Percentiles rank a stretch among this genome's conserved stretches.
phyloP scores from a whole-genome alignment of 345 rosid species.

The Populus ilicifolia region DNA sequence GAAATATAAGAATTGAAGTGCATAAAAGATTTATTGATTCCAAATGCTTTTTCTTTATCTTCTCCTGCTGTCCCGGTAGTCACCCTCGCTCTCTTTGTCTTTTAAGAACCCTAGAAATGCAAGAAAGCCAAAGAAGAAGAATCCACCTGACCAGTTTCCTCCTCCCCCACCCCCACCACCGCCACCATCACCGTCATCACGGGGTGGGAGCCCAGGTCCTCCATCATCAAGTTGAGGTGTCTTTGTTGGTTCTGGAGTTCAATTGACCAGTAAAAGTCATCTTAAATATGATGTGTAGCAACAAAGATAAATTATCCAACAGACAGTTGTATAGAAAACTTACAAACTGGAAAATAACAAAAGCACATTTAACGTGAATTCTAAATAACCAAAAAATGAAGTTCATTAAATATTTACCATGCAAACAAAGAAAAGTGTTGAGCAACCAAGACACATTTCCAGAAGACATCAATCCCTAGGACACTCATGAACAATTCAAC shows the following conservation, averaged over 20 bases:
- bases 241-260: conserved; percentile 20
- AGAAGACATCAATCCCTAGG: background rate
- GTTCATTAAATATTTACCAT: background rate
- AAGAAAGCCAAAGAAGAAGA: conserved; percentile 83
- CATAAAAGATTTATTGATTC: background rate
- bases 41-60: conserved; percentile 20
- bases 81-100: conserved; percentile 71
- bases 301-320: background rate
- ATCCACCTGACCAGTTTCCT: conserved; percentile 86
- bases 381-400: too few relatives aligned
- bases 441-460: background rate
- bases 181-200: conserved; percentile 71
- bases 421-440: background rate
- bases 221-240: conserved; percentile 74
- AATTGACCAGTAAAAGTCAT: background rate
- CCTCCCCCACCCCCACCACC: conserved; percentile 95
- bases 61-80: conserved; percentile 46
- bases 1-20: background rate
- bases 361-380: too few relatives aligned
- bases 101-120: conserved; percentile 77
- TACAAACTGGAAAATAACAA: background rate
- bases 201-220: conserved; percentile 76
- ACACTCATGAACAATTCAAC: background rate
- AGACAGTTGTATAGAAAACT: background rate
- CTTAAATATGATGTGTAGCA: background rate